These are phyloP conservation scores for Starmerella bacillaris DNA, from an alignment of 805 yeast species.

Conservation along the genomic window DNA sequence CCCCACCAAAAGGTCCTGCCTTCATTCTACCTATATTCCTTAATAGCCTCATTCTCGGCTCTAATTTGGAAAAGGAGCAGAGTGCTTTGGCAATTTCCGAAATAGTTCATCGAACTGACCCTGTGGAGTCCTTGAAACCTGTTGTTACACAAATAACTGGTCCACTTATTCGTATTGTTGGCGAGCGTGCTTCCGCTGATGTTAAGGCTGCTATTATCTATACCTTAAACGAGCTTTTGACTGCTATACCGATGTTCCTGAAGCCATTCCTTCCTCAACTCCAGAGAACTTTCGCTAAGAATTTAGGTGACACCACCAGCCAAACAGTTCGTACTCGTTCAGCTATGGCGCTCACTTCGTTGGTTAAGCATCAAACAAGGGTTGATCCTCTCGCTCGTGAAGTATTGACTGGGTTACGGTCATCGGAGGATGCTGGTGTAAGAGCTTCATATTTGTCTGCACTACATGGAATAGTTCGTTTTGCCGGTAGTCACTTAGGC, in stretches of 20 bases:
- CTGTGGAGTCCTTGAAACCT: constrained; percentile 53
- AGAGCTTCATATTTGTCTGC: constrained; percentile 67
- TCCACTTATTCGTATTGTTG: constrained; percentile 92
- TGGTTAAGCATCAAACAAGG: constrained; percentile 78
- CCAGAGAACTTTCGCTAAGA: constrained; percentile 89
- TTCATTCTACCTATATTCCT: constrained; percentile 79
- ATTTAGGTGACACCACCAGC: constrained; percentile 59
- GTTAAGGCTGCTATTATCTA: constrained; percentile 84
- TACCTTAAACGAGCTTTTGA: constrained; percentile 62
- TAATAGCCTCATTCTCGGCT: constrained; percentile 92
- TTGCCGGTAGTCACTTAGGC: constrained; percentile 62
- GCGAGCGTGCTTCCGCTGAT: constrained; percentile 81
- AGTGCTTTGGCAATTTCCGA: constrained; percentile 84
- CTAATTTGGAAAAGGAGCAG: constrained; percentile 59
- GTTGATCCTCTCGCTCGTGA: constrained; percentile 85
- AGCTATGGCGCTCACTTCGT: constrained; percentile 72
- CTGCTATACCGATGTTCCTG: constrained; percentile 73
- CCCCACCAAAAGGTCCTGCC: constrained; percentile 58
- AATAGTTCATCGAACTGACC: constrained; percentile 67
- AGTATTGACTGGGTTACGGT: constrained; percentile 51
- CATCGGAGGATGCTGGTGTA: constrained; percentile 51
- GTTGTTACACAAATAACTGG: constrained; percentile 90
- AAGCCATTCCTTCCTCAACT: constrained; percentile 94
- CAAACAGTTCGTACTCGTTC: constrained; percentile 66
- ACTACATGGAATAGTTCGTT: constrained; percentile 58